These are phyloP conservation scores for Primulina tabacum DNA, from an alignment of 257 asterid genomes.

Conservation along the genomic window DNA sequence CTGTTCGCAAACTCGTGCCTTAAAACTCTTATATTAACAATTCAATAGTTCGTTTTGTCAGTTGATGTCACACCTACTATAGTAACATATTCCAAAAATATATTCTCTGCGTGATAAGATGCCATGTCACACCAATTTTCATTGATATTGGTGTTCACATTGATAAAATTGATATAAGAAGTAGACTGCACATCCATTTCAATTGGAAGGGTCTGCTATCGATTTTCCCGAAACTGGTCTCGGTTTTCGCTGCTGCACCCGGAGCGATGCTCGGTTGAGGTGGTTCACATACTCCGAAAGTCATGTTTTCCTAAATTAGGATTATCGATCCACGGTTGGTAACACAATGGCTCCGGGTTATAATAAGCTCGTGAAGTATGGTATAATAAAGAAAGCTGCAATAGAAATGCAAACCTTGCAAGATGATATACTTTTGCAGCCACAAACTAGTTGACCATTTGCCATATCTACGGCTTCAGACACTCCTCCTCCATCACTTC, in stretches of 20 bases:
- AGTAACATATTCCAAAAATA: background rate
- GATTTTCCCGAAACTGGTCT: conserved; percentile 35
- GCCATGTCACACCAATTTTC: background rate
- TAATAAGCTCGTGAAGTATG: background rate
- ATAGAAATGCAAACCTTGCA: conserved; percentile 57
- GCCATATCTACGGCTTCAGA: conserved; percentile 74
- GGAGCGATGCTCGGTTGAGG: conserved; percentile 43
- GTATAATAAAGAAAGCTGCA: background rate
- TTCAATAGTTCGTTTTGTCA: conserved; percentile 1
- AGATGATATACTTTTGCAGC: conserved; percentile 60
- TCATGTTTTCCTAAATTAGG: conserved; percentile 54
- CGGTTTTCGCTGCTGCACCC: conserved; percentile 27
- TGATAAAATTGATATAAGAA: conserved; percentile 32
- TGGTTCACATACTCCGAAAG: conserved; percentile 60
- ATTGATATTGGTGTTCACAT: conserved; percentile 21
- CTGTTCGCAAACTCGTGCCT: background rate
- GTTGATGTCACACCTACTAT: background rate
- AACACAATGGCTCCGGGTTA: background rate
- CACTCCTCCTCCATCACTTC: conserved; percentile 98
- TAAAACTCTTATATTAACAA: conserved; percentile 17
- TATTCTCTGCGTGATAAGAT: background rate
- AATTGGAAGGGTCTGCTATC: conserved; percentile 30
- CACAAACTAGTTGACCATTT: conserved; percentile 78
- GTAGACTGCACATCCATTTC: conserved; percentile 38
- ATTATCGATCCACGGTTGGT: background rate